Percentiles rank a stretch among this genome's conserved stretches.
phyloP scores from a whole-genome alignment of 345 rosid genomes.

The Isatis tinctoria region DNA sequence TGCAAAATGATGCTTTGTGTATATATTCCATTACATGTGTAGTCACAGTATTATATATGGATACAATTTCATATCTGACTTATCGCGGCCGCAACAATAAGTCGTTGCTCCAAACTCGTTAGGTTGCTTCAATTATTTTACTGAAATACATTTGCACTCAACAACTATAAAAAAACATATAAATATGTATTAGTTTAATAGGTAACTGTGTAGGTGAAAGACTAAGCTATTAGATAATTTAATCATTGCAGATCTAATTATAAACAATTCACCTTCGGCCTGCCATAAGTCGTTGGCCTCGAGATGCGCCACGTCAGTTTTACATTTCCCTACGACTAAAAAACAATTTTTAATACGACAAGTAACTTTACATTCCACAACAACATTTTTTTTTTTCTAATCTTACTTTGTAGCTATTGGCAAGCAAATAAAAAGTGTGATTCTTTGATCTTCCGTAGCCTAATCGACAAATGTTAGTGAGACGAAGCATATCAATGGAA shows the following conservation, averaged over 20 bases:
- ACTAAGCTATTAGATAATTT: background rate
- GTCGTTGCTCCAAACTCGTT: slow-evolving; percentile 32
- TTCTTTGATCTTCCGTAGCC: background rate
- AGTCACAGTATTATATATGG: background rate
- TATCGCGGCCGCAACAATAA: slow-evolving; percentile 30
- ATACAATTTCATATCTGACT: slow-evolving; percentile 17
- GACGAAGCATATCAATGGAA: background rate
- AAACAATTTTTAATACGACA: slow-evolving; percentile 12
- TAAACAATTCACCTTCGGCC: slow-evolving; percentile 27
- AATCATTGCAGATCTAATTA: slow-evolving; percentile 2
- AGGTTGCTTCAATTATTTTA: slow-evolving; percentile 28
- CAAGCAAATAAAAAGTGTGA: background rate
- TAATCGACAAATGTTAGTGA: slow-evolving; percentile 1
- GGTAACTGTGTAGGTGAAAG: background rate
- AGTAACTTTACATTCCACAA: slow-evolving; percentile 29
- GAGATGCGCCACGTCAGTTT: slow-evolving; percentile 33
- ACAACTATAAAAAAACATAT: background rate
- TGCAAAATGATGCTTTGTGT: background rate
- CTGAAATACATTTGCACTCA: background rate
- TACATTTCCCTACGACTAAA: slow-evolving; percentile 22
- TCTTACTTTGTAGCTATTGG: background rate
- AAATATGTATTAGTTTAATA: background rate
- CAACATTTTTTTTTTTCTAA: background rate
- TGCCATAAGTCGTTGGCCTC: slow-evolving; percentile 31
- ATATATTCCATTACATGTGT: background rate